Base-by-base conservation (phyloP, 805 yeast species). In the Kazachstania martiniae region DNA sequence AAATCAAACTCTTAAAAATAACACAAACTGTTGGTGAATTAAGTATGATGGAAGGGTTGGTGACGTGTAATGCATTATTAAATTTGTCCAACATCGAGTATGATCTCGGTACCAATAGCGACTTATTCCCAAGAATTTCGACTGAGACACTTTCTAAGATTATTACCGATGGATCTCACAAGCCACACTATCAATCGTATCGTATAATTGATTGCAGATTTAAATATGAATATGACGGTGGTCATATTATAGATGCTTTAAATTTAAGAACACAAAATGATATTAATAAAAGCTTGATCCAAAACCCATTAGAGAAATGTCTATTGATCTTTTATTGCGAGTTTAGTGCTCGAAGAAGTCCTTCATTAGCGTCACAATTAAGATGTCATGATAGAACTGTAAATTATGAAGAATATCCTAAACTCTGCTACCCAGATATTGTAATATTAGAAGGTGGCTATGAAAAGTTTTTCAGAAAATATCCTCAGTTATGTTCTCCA, bases 291-390 rank as follows among this genome's bases (percentile, higher is more conserved):
- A 53, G 56, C 29, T 68, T 86, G 41, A 59, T 68, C 16, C 44
- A 44, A 12, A 40, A 39, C 8, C 16, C 17, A 29, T 17, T 21
- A 23, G 19, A 27, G 30, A 21, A 29, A 13, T 65, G 64, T 14
- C 60, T 91, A 34, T 54, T 89, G 5, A 66, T 91, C 8, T 89
- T 91, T 63, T 96, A 91, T 58, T 91, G 98, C 59, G 98, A 91
- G 58, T 89, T 85, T 54, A 79, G 93, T 24, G 74, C 93, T 5
- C 84, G 79, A 51, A 67, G 98, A 37, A 95, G 97, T n/a, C 98
- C 98, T 4, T 62, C 79, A 29, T 74, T 91, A 80, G 97, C 97
- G 1, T 65, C 75, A 33, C 86, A 85, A 53, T 66, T 91, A 35
- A 65, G 98, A 39, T 77, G 77, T 38, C 70, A 81, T 44, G 98